Percentiles rank a stretch among this genome's conserved stretches.
Conservation (phyloP, 139 green algal species). For the Chlorella sp. region DNA sequence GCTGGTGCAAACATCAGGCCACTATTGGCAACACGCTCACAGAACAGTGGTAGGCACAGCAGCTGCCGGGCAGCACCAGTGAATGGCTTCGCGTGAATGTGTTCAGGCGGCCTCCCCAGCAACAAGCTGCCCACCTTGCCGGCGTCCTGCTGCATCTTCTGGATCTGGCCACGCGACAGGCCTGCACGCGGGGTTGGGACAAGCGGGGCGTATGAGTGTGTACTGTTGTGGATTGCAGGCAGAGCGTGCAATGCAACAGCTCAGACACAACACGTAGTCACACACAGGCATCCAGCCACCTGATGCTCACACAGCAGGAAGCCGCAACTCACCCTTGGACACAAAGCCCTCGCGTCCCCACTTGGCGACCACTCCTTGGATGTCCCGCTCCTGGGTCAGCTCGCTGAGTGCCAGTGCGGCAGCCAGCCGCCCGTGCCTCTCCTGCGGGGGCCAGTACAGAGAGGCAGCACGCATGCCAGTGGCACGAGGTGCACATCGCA, state of each 20-base stretch:
- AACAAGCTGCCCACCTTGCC: slow-evolving; percentile 31
- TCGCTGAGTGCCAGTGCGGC: slow-evolving; percentile 51
- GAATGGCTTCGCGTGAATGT: no score
- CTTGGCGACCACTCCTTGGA: slow-evolving; percentile 36
- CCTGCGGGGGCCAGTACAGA: background rate
- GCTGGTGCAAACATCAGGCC: no score
- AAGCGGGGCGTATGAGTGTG: background rate
- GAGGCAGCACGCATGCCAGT: background rate
- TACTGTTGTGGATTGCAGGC: background rate
- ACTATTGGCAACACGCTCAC: no score
- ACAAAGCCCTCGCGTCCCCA: slow-evolving; percentile 48
- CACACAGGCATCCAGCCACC: no score
- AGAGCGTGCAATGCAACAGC: background rate
- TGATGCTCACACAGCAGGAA: background rate
- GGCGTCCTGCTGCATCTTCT: slow-evolving; percentile 67
- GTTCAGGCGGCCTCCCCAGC: no score
- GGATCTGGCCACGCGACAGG: slow-evolving; percentile 56
- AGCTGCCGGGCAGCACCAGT: no score
- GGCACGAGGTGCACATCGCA: no score
- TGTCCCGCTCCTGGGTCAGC: slow-evolving; percentile 47
- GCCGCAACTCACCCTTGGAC: slow-evolving; percentile 3
- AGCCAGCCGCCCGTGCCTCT: slow-evolving; percentile 56
- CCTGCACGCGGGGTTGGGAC: slow-evolving; percentile 29
- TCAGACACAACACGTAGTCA: no score
- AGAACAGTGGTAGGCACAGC: no score